Conservation (phyloP, 495 filamentous ascomycete species). For the Podospora pseudopauciseta region DNA sequence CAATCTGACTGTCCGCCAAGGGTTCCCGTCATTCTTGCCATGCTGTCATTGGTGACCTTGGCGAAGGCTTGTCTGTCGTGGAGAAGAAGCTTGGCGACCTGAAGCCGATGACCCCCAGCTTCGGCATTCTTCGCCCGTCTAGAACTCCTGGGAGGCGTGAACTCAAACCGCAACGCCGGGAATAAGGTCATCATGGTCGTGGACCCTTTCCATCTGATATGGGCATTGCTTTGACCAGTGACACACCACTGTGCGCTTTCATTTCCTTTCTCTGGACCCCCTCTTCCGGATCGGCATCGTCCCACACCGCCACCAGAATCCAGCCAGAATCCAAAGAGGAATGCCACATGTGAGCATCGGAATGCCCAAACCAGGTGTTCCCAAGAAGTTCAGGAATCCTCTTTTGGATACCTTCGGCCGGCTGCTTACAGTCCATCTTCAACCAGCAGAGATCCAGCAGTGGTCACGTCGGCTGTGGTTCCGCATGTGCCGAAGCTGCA, state of each 20-base stretch:
- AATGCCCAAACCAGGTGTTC: background rate
- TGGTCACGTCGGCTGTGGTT: background rate
- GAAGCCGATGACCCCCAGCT: background rate
- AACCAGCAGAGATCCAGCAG: background rate
- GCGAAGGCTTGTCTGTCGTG: slow-evolving; percentile 28
- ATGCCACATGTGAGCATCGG: background rate
- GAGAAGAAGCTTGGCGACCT: slow-evolving; percentile 17
- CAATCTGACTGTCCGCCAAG: background rate
- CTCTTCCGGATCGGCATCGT: background rate
- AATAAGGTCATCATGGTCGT: background rate
- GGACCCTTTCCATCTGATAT: background rate
- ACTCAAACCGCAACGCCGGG: background rate
- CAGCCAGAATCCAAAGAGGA: background rate
- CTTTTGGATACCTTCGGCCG: background rate
- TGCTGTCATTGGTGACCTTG: slow-evolving; percentile 21
- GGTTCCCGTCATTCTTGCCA: background rate
- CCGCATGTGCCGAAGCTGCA: background rate
- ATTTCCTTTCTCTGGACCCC: background rate
- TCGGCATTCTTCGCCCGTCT: background rate
- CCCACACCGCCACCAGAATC: background rate
- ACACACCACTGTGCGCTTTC: background rate
- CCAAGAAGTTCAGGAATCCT: background rate
- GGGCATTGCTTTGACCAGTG: background rate
- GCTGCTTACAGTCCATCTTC: background rate
- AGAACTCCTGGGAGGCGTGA: background rate